These are phyloP conservation scores for Didymella exigua DNA, from an alignment of 2,329 filamentous ascomycete species.

Conservation along the genomic window DNA sequence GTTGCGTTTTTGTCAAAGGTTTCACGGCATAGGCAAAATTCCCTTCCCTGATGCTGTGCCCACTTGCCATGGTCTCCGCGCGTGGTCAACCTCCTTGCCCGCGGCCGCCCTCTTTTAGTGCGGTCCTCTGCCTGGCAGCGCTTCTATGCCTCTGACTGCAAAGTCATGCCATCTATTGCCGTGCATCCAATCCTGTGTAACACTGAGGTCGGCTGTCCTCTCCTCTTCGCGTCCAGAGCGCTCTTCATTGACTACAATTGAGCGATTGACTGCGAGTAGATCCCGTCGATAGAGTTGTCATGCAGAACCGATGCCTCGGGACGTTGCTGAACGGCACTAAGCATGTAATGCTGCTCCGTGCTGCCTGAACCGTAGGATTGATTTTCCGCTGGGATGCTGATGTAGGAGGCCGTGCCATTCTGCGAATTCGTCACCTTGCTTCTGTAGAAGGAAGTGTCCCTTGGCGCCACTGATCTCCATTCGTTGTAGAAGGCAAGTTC, in stretches of 20 bases:
- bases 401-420: constrained; percentile 64
- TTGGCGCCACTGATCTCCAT: constrained; percentile 59
- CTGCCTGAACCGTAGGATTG: constrained; percentile 60
- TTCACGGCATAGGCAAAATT: constrained; percentile 17
- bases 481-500: constrained; percentile 64
- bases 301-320: constrained; percentile 13
- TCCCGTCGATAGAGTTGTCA: constrained; percentile 61
- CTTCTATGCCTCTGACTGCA: constrained; percentile 29
- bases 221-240: neutral
- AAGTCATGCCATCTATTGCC: constrained; percentile 25
- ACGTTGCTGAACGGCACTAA: constrained; percentile 53
- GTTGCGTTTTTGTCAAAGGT: constrained; percentile 17
- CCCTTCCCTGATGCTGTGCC: neutral
- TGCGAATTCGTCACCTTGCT: constrained; percentile 58
- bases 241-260: constrained; percentile 53
- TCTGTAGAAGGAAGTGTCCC: constrained; percentile 40
- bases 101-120: neutral
- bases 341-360: constrained; percentile 62
- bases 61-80: neutral
- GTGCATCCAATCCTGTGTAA: constrained; percentile 3
- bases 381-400: constrained; percentile 54
- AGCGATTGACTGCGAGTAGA: constrained; percentile 62
- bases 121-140: constrained; percentile 41
- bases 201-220: neutral
- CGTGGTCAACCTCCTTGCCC: neutral